Percentiles rank a stretch among this genome's conserved stretches.
Conservation (phyloP, 192 early-diverging fungal species). For the Coemansia sp. region DNA sequence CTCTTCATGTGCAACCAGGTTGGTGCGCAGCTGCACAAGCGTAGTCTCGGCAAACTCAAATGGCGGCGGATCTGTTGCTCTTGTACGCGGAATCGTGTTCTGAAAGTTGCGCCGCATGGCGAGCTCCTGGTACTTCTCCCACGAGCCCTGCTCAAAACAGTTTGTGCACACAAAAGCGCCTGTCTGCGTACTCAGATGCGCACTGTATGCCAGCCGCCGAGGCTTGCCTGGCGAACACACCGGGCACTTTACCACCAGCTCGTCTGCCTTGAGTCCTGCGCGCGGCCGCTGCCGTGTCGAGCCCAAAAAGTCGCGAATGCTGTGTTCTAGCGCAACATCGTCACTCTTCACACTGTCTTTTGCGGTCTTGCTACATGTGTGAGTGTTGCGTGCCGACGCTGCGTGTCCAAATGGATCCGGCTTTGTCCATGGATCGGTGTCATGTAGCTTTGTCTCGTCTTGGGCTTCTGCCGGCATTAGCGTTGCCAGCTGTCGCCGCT, state of each 20-base stretch:
- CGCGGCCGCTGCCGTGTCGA: slow-evolving; percentile 52
- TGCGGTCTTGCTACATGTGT: background rate
- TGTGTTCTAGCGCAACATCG: slow-evolving; percentile 15
- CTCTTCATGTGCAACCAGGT: slow-evolving; percentile 39
- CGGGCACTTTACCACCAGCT: slow-evolving; percentile 55
- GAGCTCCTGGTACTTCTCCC: slow-evolving; percentile 59
- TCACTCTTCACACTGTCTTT: background rate
- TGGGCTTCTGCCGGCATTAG: slow-evolving; percentile 10
- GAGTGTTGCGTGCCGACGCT: background rate
- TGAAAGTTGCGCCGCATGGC: slow-evolving; percentile 40
- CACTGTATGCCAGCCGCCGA: slow-evolving; percentile 56
- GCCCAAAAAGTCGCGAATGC: slow-evolving; percentile 44
- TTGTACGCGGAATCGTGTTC: slow-evolving; percentile 38
- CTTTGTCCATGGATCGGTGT: background rate
- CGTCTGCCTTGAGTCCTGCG: slow-evolving; percentile 48
- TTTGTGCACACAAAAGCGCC: slow-evolving; percentile 60
- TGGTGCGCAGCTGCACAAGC: slow-evolving; percentile 18
- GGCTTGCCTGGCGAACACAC: slow-evolving; percentile 53
- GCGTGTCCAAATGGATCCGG: slow-evolving; percentile 5
- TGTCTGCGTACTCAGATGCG: slow-evolving; percentile 53
- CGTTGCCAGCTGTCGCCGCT: slow-evolving; percentile 17
- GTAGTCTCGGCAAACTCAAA: slow-evolving; percentile 43
- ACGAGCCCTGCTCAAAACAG: slow-evolving; percentile 59
- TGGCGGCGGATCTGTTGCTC: slow-evolving; percentile 20
- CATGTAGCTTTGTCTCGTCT: background rate